Evolutionary conservation across 2,329 filamentous ascomycete species (phyloP), one percentile per base, ranked within the genome.

Genomic region (Pyricularia pennisetigena): DNA sequence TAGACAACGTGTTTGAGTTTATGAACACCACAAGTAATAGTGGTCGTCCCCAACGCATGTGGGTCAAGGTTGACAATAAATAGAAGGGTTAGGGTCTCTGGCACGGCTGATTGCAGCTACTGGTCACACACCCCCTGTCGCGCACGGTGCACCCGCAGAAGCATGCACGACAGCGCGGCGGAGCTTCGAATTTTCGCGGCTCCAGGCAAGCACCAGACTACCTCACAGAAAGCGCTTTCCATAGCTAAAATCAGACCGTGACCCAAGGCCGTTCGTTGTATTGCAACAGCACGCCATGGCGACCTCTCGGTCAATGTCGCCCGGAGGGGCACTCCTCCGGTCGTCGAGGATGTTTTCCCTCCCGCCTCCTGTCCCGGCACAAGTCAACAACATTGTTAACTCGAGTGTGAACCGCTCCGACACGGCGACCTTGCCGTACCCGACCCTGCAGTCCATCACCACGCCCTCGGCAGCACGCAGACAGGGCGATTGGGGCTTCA

Each of bases 401-500:
- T 80, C 74, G 73, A 79, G 78, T 61, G 79, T 79, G 68, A 82
- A 80, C 70, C 78, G 81, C 70, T 93, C 91, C 20, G 82, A 88
- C 68, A 89, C 87, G 26, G 88, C 90, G 62, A 98, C 94, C 16
- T 83, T 86, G 70, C 85, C 87, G 32, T 91, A 90, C 78, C 94
- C 94, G n/a, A 93, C 88, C 67, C 86, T 91, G 76, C 91, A 95
- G 76, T 87, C 93, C 70, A 90, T 98, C 75, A 89, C 90, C 16
- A 94, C 93, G 0, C 90, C 93, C 6, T 81, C 85, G 63, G 84
- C 88, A 23, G 94, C 93, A 8, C 85, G 92, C 28, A 81, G 83
- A 59, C 87, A 87, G 74, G 94, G 94, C 49, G 94, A 98, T 75
- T 98, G 94, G 94, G 94, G 94, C 16, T 82, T 97, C 73, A 98